Base-by-base conservation (phyloP, 352 stramenopile species). In the Pythium phragmitis region DNA sequence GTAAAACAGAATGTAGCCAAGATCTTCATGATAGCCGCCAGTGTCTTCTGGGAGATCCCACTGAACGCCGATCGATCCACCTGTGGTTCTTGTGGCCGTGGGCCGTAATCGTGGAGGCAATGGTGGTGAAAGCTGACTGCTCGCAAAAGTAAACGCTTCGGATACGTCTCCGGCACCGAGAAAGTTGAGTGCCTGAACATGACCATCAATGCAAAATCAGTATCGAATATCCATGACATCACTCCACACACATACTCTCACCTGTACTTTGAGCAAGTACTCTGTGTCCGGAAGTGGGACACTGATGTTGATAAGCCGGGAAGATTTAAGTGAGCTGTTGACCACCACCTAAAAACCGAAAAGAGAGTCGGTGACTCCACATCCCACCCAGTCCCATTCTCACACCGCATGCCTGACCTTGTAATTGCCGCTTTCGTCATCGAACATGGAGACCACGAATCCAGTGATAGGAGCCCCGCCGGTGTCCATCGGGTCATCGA, bases 1-100 rank as follows among this genome's bases (percentile, higher is more conserved):
- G 26, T 37, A 37, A 41, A 62, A 72, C 8, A 68, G 34, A 8
- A 65, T 12, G 33, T 57, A 62, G 12, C 12, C 48, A 2, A 72
- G 55, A 3, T 47, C 26, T n/a, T 52, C 33, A 28, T 57, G 39
- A 26, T 63, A 69, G 13, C 66, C 66, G 14, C 66, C 66, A 9
- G 52, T 62, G 36, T 90, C 81, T 58, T 80, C 19, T 11, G 79
- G 81, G n/a, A 60, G 51, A 21, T 71, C 30, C 57, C 78, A 76
- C 1, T 47, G 2, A 30, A 90, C 30, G 4, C 53, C 41, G 50
- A 88, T 67, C 5, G 70, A 52, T 21, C 81, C 81, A 41, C 81
- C 77, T 1, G 77, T 86, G 12, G 30, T 46, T 7, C 14, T 56
- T 2, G 51, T 57, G 8, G 52, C 30, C 23, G 54, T 62, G 8